Percentiles rank a stretch among this genome's conserved stretches.
Conservation (phyloP, 208 protist genomes). For the Trypanosoma rangeli region DNA sequence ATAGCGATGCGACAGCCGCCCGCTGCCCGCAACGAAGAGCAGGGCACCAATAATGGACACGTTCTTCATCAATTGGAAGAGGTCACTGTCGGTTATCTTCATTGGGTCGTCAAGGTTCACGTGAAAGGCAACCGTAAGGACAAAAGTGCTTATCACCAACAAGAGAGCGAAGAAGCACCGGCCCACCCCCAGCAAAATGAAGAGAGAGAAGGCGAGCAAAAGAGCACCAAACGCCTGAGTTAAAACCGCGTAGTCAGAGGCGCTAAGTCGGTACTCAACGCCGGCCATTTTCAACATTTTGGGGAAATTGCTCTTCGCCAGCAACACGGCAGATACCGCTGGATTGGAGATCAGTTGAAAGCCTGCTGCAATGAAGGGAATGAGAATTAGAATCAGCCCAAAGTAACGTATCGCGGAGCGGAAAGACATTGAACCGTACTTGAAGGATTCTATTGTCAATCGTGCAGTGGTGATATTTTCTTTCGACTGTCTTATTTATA, state of each 20-base stretch:
- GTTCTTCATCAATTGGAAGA: slow-evolving; percentile 60
- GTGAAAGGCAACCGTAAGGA: slow-evolving; percentile 62
- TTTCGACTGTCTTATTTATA: background rate
- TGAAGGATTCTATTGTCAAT: background rate
- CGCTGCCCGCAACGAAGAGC: slow-evolving; percentile 69
- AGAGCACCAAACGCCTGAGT: slow-evolving; percentile 58
- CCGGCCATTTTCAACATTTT: slow-evolving; percentile 34
- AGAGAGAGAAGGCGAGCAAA: slow-evolving; percentile 70
- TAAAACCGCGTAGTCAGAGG: slow-evolving; percentile 46
- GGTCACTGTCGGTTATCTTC: slow-evolving; percentile 32
- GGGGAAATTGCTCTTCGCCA: slow-evolving; percentile 76
- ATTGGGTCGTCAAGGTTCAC: slow-evolving; percentile 48
- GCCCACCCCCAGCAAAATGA: slow-evolving; percentile 79
- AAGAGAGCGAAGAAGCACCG: slow-evolving; percentile 79
- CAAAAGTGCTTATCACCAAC: slow-evolving; percentile 45
- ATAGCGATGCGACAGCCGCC: slow-evolving; percentile 46
- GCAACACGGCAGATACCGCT: slow-evolving; percentile 34
- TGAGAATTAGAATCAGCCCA: slow-evolving; percentile 55
- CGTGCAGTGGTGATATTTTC: background rate
- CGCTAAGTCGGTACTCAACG: slow-evolving; percentile 23
- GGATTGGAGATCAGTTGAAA: slow-evolving; percentile 54
- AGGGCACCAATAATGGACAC: slow-evolving; percentile 61
- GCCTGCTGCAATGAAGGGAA: slow-evolving; percentile 57
- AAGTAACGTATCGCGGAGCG: slow-evolving; percentile 60
- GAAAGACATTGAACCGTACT: slow-evolving; percentile 23